phyloP scores from a whole-genome alignment of 1,139 yeast genomes.

The Pneumocystis murina region DNA sequence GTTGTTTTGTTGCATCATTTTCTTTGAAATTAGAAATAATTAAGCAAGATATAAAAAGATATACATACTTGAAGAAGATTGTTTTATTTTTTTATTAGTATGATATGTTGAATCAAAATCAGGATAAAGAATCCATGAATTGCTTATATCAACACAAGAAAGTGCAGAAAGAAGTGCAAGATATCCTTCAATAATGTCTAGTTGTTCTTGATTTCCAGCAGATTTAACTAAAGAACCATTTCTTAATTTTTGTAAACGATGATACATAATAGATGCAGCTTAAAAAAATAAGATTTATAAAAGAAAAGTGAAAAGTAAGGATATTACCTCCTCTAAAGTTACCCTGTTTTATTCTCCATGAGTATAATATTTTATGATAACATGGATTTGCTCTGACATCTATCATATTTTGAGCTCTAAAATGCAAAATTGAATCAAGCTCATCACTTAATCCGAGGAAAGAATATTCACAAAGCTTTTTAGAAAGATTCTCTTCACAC shows the following conservation, averaged over 20 bases:
- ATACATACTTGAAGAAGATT: not conserved
- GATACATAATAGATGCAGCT: constrained; percentile 9
- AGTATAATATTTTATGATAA: constrained; percentile 10
- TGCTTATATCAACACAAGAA: constrained; percentile 6
- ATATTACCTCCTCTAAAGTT: constrained; percentile 8
- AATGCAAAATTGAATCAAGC: constrained; percentile 6
- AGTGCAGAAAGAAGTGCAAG: constrained; percentile 10
- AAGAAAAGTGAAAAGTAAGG: not conserved
- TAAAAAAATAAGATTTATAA: not conserved
- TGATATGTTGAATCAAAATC: constrained; percentile 2
- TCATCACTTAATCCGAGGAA: constrained; percentile 9
- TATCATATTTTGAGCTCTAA: constrained; percentile 8
- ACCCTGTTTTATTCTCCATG: constrained; percentile 7
- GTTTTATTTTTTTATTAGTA: constrained; percentile 1
- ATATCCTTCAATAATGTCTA: constrained; percentile 10
- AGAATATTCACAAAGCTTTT: constrained; percentile 3
- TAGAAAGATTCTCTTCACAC: constrained; percentile 7
- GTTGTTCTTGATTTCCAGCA: constrained; percentile 4
- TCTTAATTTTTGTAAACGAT: constrained; percentile 6
- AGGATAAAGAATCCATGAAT: constrained; percentile 11
- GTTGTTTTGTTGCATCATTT: not conserved
- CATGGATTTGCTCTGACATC: constrained; percentile 8
- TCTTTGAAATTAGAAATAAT: not conserved
- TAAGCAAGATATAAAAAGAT: not conserved
- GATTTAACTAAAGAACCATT: constrained; percentile 2